phyloP scores from a whole-genome alignment of 768 basidiomycete species.

The Termitomyces sp. region DNA sequence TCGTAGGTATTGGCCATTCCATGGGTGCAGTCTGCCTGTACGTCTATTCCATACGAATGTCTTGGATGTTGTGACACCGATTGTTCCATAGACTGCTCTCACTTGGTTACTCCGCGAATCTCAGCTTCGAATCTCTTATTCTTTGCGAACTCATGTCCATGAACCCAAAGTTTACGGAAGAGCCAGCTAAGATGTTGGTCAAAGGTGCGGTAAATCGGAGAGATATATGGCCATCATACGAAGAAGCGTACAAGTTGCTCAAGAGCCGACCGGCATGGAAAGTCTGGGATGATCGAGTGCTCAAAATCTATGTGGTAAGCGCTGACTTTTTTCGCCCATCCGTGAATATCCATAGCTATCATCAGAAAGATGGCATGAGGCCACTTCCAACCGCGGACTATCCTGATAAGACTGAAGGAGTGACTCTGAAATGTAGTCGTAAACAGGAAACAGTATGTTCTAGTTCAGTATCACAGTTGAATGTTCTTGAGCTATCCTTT shows the following conservation, averaged over 20 bases:
- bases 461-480: neutral
- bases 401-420: slow-evolving; percentile 38
- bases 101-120: slow-evolving; percentile 32
- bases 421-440: slow-evolving; percentile 45
- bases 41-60: slow-evolving; percentile 11
- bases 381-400: slow-evolving; percentile 36
- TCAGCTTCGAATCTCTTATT: slow-evolving; percentile 35
- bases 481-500: neutral
- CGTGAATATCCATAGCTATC: neutral
- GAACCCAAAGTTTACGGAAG: slow-evolving; percentile 8
- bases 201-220: slow-evolving; percentile 32
- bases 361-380: slow-evolving; percentile 38
- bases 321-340: no score
- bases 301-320: slow-evolving; percentile 38
- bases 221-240: slow-evolving; percentile 48
- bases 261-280: slow-evolving; percentile 35
- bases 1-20: slow-evolving; percentile 52
- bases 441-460: slow-evolving; percentile 37
- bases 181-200: slow-evolving; percentile 19
- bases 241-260: slow-evolving; percentile 38
- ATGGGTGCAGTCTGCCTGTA: slow-evolving; percentile 47
- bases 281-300: slow-evolving; percentile 45
- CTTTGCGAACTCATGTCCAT: slow-evolving; percentile 44
- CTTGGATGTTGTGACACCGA: neutral
- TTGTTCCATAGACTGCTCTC: slow-evolving; percentile 30